Base-by-base conservation (phyloP, 2,329 filamentous ascomycete species). In the Cercospora zeina region DNA sequence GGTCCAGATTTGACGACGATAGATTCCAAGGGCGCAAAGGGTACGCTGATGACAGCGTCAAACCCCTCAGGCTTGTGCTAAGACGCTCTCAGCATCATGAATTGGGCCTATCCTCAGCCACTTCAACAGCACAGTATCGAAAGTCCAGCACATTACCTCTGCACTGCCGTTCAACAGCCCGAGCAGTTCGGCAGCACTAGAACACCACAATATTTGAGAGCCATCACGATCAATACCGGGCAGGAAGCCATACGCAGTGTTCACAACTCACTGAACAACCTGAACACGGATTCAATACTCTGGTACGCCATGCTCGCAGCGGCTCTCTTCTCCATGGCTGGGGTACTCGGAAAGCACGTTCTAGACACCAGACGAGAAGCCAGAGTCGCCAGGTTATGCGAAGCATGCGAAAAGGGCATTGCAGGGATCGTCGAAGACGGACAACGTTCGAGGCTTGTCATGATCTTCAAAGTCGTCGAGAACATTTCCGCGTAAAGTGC, bases 41-140 rank as follows among this genome's bases (percentile, higher is more conserved):
- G 56, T 51, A 30, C 34, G 45, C 16, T 27, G 14, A 14, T 42
- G 54, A 11, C 13, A 39, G 54, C 27, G n/a, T 16, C 16, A 14
- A 14, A 11, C 24, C 33, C 9, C 6, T 19, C n/a, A 14, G 16
- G 10, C 1, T 33, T 34, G 19, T 34, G 49, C 49, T 53, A 34
- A 53, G n/a, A n/a, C 16, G 11, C n/a, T 53, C 16, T 16, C 49
- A 53, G 54, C 13, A 56, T 39, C 54, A 56, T 56, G 37, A 45
- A 27, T 27, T 3, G 45, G n/a, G 19, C n/a, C 34, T 6, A 6
- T 36, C 10, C 21, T 24, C 54, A 33, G 42, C 19, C 37, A 24
- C n/a, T 24, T 11, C 31, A 36, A 10, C 30, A 54, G 51, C 19
- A 24, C 51, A 54, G n/a, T 21, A n/a, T 24, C 51, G 36, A 24